These are phyloP conservation scores for Naumovozyma baii DNA, from an alignment of 805 yeast genomes.

Conservation along the genomic window DNA sequence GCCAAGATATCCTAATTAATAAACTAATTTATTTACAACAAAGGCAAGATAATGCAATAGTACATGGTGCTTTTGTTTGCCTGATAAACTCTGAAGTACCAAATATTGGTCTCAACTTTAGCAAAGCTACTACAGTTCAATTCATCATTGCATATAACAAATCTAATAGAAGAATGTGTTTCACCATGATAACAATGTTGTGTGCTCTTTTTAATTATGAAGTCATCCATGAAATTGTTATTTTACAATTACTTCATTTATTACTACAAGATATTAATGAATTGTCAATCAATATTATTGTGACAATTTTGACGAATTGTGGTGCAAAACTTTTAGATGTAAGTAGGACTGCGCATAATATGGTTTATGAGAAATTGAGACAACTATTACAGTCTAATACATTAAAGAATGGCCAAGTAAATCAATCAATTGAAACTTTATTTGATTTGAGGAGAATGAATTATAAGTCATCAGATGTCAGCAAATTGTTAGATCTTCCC, in stretches of 20 bases:
- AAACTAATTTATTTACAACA: constrained; percentile 47
- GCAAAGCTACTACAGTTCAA: constrained; percentile 43
- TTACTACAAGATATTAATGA: constrained; percentile 41
- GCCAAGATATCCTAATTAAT: constrained; percentile 51
- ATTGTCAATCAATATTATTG: constrained; percentile 43
- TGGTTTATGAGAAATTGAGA: constrained; percentile 52
- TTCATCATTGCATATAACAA: constrained; percentile 46
- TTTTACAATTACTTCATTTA: constrained; percentile 43
- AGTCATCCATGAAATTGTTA: constrained; percentile 46
- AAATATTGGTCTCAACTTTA: constrained; percentile 50
- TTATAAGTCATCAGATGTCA: constrained; percentile 24
- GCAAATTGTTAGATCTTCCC: constrained; percentile 21
- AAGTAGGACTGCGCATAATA: constrained; percentile 37
- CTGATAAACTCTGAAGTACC: constrained; percentile 62
- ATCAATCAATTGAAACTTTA: constrained; percentile 40
- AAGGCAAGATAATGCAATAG: constrained; percentile 33
- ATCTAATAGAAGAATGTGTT: constrained; percentile 37
- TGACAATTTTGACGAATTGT: constrained; percentile 38
- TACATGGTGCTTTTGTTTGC: constrained; percentile 49
- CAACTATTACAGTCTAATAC: constrained; percentile 47
- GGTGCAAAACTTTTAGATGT: constrained; percentile 43
- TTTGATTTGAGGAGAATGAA: constrained; percentile 41
- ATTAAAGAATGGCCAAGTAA: constrained; percentile 31
- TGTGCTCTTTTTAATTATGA: constrained; percentile 46
- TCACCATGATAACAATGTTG: constrained; percentile 40